Conservation (phyloP, 805 yeast species). For the Cyberlindnera amylophila region DNA sequence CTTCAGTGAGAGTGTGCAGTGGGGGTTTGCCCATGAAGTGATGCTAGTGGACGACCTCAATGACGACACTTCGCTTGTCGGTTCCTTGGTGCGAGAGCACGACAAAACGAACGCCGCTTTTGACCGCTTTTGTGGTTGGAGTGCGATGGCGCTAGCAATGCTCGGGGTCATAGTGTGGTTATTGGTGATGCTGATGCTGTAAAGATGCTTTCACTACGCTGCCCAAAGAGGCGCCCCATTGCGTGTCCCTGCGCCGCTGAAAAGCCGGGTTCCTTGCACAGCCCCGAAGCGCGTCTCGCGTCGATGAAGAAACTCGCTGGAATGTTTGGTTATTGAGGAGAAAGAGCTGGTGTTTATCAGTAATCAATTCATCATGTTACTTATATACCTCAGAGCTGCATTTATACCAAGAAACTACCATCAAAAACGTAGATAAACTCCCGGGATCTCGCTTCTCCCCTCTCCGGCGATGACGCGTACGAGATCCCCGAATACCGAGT, state of each 20-base stretch:
- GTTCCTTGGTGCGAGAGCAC: constrained; percentile 16
- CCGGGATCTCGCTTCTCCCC: too few species aligned
- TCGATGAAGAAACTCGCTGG: not conserved
- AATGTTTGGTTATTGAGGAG: not conserved
- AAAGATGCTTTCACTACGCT: too few species aligned
- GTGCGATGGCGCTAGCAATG: constrained; percentile 13
- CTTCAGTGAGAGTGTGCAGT: constrained; percentile 18
- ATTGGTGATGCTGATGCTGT: constrained; percentile 1
- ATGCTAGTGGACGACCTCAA: constrained; percentile 5
- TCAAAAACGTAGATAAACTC: too few species aligned
- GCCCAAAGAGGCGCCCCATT: too few species aligned
- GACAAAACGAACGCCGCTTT: constrained; percentile 6
- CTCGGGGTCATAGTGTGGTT: constrained; percentile 8
- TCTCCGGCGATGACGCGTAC: not conserved
- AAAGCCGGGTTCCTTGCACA: constrained; percentile 1
- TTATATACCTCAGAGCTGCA: too few species aligned
- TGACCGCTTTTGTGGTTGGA: constrained; percentile 20
- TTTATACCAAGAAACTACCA: too few species aligned
- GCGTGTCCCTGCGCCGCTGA: not conserved
- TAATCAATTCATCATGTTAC: too few species aligned
- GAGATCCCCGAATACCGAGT: not conserved
- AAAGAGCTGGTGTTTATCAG: too few species aligned
- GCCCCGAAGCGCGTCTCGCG: constrained; percentile 2
- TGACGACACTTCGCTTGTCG: constrained; percentile 14
- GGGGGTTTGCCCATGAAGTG: constrained; percentile 16